These are phyloP conservation scores for Auxenochlorella pyrenoidosa DNA, from an alignment of 139 green algal genomes.

Conservation along the genomic window DNA sequence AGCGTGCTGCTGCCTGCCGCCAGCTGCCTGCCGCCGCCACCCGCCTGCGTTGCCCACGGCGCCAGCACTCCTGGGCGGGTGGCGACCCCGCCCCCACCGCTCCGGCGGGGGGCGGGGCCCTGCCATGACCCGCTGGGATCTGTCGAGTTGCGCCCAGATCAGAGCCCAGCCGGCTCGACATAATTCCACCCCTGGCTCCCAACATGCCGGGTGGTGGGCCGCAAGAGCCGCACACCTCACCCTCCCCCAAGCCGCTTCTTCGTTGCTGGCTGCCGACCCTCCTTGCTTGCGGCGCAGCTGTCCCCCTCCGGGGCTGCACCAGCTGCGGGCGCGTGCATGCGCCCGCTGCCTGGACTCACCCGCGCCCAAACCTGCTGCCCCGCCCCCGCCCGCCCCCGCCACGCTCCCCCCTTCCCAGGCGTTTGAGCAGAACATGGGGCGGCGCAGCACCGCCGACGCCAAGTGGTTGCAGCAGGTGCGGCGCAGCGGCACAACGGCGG, in stretches of 20 bases:
- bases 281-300: background rate
- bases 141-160: conserved; percentile 26
- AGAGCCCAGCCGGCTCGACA: background rate
- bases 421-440: conserved; percentile 68
- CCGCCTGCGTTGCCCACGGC: background rate
- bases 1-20: background rate
- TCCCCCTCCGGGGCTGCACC: background rate
- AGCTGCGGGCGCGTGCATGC: too few relatives aligned
- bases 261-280: background rate
- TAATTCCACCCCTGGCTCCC: conserved; percentile 4
- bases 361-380: background rate
- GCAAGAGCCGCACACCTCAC: conserved; percentile 17
- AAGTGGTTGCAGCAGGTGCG: conserved; percentile 84
- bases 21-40: background rate
- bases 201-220: conserved; percentile 18
- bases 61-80: conserved; percentile 33
- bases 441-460: conserved; percentile 62
- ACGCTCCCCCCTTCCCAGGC: background rate
- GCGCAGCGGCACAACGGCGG: conserved; percentile 72
- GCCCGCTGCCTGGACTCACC: too few relatives aligned
- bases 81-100: background rate
- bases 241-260: background rate
- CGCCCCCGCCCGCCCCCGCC: background rate
- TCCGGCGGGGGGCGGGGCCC: background rate
- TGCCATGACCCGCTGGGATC: conserved; percentile 28